phyloP scores from a whole-genome alignment of 306 rosid genomes.

The Echinosophora koreensis region DNA sequence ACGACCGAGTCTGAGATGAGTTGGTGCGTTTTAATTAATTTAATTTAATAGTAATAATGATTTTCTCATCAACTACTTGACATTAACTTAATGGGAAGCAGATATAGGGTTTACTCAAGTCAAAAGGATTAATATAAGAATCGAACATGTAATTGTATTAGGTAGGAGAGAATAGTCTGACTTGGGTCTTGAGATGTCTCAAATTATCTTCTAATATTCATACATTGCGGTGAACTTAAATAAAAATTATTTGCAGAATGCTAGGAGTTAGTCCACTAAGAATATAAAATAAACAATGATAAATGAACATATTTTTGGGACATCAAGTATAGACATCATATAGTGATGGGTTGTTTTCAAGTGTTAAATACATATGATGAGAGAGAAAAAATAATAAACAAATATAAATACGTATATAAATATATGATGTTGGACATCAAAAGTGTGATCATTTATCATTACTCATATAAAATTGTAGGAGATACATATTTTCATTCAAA shows the following conservation, averaged over 20 bases:
- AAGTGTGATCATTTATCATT: no score
- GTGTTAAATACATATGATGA: no score
- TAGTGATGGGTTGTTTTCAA: no score
- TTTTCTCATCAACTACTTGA: conserved; percentile 27
- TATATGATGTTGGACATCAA: no score
- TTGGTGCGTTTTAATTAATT: conserved; percentile 30
- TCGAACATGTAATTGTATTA: conserved; percentile 41
- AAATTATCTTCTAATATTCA: conserved; percentile 20
- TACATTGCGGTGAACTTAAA: background rate
- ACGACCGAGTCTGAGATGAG: conserved; percentile 48
- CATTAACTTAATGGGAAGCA: conserved; percentile 37
- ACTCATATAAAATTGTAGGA: conserved; percentile 26
- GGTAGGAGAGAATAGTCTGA: conserved; percentile 54
- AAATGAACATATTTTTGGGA: no score
- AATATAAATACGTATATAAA: no score
- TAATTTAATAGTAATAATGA: background rate
- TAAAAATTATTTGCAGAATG: conserved; percentile 19
- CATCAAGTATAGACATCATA: no score
- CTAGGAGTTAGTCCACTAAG: conserved; percentile 40
- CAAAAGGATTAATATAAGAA: conserved; percentile 47
- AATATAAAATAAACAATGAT: conserved; percentile 41
- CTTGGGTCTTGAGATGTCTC: conserved; percentile 46
- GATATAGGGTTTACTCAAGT: conserved; percentile 46
- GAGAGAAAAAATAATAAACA: no score
- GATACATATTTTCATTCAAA: background rate